phyloP scores from a whole-genome alignment of 495 filamentous ascomycete genomes.

The Podospora pseudopauciseta region DNA sequence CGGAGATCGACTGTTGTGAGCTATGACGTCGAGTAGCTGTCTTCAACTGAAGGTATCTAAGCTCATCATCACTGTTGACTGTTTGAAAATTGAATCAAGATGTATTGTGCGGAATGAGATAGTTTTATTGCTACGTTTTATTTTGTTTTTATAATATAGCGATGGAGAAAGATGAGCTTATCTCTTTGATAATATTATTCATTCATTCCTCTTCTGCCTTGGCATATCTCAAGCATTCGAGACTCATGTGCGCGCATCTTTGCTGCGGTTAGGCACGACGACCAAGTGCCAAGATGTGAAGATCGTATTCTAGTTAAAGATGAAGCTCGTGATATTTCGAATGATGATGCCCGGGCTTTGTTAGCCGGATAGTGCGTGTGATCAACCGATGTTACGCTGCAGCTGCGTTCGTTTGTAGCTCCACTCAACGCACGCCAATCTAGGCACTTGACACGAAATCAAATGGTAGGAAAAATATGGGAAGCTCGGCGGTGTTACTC shows the following conservation, averaged over 20 bases:
- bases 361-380: not conserved
- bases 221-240: too few relatives aligned
- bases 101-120: too few relatives aligned
- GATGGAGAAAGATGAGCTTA: too few relatives aligned
- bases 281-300: not conserved
- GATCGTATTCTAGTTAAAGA: not conserved
- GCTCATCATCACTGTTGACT: too few relatives aligned
- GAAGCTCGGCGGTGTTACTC: not conserved
- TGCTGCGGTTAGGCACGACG: not conserved
- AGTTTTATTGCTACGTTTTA: too few relatives aligned
- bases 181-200: too few relatives aligned
- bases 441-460: not conserved
- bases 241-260: not conserved
- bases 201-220: too few relatives aligned
- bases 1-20: too few relatives aligned
- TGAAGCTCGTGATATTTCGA: not conserved
- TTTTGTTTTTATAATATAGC: too few relatives aligned
- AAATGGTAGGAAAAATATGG: not conserved
- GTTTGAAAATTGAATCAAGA: too few relatives aligned
- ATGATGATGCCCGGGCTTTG: not conserved
- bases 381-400: not conserved
- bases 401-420: not conserved
- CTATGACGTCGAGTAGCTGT: too few relatives aligned
- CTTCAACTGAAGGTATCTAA: too few relatives aligned
- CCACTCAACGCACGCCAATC: not conserved